A percentile compares a stretch with the other conserved stretches of the same genome.
Conservation (phyloP, 148 eudicot species). For the Cornus suecica region DNA sequence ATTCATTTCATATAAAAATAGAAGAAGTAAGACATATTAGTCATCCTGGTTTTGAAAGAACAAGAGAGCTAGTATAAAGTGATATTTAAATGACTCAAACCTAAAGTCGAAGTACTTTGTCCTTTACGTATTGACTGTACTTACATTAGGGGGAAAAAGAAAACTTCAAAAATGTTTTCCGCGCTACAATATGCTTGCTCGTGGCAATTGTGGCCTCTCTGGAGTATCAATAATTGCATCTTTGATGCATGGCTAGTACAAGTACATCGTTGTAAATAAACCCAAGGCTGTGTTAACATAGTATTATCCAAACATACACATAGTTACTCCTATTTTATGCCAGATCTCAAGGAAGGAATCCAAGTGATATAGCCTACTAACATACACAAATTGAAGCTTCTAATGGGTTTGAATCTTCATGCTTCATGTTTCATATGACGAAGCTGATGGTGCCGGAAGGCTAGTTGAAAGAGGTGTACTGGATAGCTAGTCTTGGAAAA, state of each 20-base stretch:
- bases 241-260: too few relatives aligned
- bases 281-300: too few relatives aligned
- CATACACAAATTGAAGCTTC: neutral
- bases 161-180: too few relatives aligned
- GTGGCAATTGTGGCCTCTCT: too few relatives aligned
- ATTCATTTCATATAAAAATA: neutral
- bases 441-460: neutral
- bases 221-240: too few relatives aligned
- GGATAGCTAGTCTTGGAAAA: neutral
- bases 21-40: neutral
- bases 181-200: too few relatives aligned
- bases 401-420: neutral
- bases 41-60: neutral
- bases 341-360: neutral
- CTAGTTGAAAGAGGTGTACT: neutral
- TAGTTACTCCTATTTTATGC: neutral
- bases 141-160: too few relatives aligned
- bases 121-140: too few relatives aligned
- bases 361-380: neutral
- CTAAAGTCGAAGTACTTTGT: neutral
- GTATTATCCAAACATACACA: too few relatives aligned
- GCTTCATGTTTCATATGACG: neutral
- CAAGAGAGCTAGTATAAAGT: neutral
- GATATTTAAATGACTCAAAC: neutral
- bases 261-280: too few relatives aligned